phyloP scores from a whole-genome alignment of 2,329 filamentous ascomycete species.

The Allantophomopsis cytisporea region DNA sequence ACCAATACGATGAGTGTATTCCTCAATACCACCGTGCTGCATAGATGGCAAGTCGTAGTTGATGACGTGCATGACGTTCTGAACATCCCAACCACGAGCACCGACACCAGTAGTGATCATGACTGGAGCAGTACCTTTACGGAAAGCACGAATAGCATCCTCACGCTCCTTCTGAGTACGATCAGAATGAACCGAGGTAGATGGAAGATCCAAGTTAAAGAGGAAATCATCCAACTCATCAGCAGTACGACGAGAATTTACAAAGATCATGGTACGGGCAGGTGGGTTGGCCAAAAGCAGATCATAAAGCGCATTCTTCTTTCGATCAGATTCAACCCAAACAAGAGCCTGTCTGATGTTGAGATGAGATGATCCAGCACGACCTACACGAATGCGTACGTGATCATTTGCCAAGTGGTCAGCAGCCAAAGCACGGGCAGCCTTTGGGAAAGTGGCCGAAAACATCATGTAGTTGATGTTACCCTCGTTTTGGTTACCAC shows the following conservation, averaged over 20 bases:
- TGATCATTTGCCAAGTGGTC: slow-evolving; percentile 62
- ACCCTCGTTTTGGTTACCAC: slow-evolving; percentile 63
- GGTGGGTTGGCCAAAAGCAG: slow-evolving; percentile 59
- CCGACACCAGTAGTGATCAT: slow-evolving; percentile 77
- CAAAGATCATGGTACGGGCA: slow-evolving; percentile 76
- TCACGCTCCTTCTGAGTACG: slow-evolving; percentile 87
- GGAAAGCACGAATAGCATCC: slow-evolving; percentile 79
- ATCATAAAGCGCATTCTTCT: slow-evolving; percentile 59
- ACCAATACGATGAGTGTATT: slow-evolving; percentile 93
- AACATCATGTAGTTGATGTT: slow-evolving; percentile 68
- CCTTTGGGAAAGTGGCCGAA: slow-evolving; percentile 84
- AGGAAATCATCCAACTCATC: slow-evolving; percentile 82
- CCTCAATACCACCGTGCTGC: slow-evolving; percentile 74
- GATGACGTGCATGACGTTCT: slow-evolving; percentile 79
- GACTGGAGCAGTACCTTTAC: slow-evolving; percentile 60
- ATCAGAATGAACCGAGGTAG: slow-evolving; percentile 77
- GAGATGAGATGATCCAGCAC: slow-evolving; percentile 66
- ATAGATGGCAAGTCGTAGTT: slow-evolving; percentile 77
- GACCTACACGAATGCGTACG: slow-evolving; percentile 74
- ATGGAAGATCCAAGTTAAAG: slow-evolving; percentile 67
- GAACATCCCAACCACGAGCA: slow-evolving; percentile 79
- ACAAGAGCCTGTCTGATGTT: slow-evolving; percentile 76
- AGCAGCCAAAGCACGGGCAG: slow-evolving; percentile 61
- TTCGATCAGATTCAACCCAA: slow-evolving; percentile 48
- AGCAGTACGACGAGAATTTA: slow-evolving; percentile 65